These are phyloP conservation scores for Mycosphaerella sp. DNA, from an alignment of 2,329 filamentous ascomycete species.

Conservation along the genomic window DNA sequence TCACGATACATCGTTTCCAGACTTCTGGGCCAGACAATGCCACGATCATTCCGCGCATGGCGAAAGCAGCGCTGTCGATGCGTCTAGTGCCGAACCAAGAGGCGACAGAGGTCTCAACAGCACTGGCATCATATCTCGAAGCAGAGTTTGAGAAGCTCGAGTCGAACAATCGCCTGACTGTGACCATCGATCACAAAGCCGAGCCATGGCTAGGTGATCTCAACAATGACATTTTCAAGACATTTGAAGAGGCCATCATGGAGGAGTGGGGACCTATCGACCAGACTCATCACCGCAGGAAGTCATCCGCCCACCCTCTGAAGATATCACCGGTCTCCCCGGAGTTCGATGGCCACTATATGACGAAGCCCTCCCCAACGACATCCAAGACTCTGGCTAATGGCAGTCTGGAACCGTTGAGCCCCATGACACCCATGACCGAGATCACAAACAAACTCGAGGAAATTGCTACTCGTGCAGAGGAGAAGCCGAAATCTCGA, in stretches of 20 bases:
- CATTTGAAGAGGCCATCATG: constrained; percentile 76
- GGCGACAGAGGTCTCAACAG: constrained; percentile 65
- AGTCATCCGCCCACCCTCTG: constrained; percentile 16
- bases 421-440: constrained; percentile 23
- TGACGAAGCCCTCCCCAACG: constrained; percentile 40
- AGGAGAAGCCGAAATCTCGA: constrained; percentile 18
- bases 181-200: constrained; percentile 86
- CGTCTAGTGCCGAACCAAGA: constrained; percentile 92
- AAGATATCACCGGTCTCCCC: constrained; percentile 11
- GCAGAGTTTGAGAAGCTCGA: constrained; percentile 67
- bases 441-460: constrained; percentile 25
- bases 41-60: constrained; percentile 83
- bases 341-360: constrained; percentile 17
- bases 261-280: constrained; percentile 67
- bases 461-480: constrained; percentile 35
- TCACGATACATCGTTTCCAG: constrained; percentile 90
- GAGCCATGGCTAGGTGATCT: constrained; percentile 64
- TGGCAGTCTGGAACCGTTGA: constrained; percentile 23
- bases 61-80: constrained; percentile 80
- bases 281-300: constrained; percentile 25
- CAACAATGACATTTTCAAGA: constrained; percentile 82
- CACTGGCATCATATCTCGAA: constrained; percentile 61
- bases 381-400: constrained; percentile 36
- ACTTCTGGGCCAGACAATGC: constrained; percentile 83
- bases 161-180: constrained; percentile 71